phyloP scores from a whole-genome alignment of 768 basidiomycete genomes.

The Podaxis sp. region DNA sequence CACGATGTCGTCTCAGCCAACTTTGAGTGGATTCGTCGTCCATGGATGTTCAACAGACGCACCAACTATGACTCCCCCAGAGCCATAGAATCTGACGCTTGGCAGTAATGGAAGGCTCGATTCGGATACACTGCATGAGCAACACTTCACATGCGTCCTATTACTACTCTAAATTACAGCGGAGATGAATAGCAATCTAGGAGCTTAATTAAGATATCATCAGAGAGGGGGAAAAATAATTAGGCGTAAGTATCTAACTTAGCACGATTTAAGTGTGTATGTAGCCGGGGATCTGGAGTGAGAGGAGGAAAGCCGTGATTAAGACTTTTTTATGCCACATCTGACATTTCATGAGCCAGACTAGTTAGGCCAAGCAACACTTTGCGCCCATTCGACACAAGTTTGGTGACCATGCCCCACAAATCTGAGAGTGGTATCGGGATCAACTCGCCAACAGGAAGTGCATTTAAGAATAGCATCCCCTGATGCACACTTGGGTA shows the following conservation, averaged over 20 bases:
- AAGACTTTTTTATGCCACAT: background rate
- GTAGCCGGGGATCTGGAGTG: too few species aligned
- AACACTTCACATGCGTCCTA: background rate
- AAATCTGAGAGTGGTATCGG: background rate
- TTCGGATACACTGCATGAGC: background rate
- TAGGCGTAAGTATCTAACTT: too few species aligned
- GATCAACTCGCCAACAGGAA: background rate
- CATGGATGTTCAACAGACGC: too few species aligned
- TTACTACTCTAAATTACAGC: background rate
- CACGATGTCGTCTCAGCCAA: too few species aligned
- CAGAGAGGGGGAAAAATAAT: background rate
- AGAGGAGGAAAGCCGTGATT: too few species aligned
- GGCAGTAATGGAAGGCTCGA: background rate
- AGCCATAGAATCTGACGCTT: too few species aligned
- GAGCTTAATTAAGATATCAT: background rate
- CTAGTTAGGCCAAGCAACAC: background rate
- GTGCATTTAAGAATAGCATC: background rate
- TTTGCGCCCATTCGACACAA: background rate
- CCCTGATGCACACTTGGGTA: background rate
- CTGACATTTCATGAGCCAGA: background rate
- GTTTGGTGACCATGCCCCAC: background rate
- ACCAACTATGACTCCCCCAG: too few species aligned
- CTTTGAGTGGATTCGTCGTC: too few species aligned
- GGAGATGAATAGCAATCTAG: background rate
- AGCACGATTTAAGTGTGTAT: too few species aligned